These are phyloP conservation scores for Spizellomyces punctatus DNA, from an alignment of 192 early-diverging fungal genomes.

Conservation along the genomic window DNA sequence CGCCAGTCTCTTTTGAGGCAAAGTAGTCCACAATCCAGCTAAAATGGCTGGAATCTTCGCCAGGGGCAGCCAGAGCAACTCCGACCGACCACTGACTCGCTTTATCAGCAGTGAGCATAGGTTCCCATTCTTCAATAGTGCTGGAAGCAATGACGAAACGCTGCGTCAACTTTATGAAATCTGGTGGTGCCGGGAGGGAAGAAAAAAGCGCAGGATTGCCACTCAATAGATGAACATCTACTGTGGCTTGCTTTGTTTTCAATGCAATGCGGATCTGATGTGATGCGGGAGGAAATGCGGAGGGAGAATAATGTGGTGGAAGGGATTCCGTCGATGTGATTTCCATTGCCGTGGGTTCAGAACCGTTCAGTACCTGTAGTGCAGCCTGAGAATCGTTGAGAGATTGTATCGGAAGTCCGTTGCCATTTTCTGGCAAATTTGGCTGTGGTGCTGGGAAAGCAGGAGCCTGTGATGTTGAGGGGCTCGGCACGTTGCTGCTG, in stretches of 20 bases:
- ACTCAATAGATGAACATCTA: conserved; percentile 15
- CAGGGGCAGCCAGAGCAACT: not conserved
- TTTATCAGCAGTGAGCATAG: not conserved
- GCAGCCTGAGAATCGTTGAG: not conserved
- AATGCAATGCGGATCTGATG: not conserved
- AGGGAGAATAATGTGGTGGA: not conserved
- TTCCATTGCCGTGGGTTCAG: not conserved
- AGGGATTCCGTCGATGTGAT: not conserved
- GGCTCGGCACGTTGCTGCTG: not conserved
- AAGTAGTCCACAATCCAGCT: not conserved
- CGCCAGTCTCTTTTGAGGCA: not conserved
- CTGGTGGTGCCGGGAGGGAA: not conserved
- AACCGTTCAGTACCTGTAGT: not conserved
- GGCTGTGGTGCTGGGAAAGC: not conserved
- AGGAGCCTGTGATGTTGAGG: not conserved
- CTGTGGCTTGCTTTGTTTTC: conserved; percentile 8
- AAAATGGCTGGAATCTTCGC: not conserved
- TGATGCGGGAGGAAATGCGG: not conserved
- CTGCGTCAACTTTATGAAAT: conserved; percentile 15
- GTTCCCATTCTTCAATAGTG: conserved; percentile 7
- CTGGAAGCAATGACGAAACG: conserved; percentile 9
- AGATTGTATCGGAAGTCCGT: not conserved
- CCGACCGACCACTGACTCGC: not conserved
- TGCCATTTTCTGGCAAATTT: not conserved
- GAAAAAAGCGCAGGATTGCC: not conserved